Conservation (phyloP, 768 basidiomycete genomes). For the Termitomyces sp. region DNA sequence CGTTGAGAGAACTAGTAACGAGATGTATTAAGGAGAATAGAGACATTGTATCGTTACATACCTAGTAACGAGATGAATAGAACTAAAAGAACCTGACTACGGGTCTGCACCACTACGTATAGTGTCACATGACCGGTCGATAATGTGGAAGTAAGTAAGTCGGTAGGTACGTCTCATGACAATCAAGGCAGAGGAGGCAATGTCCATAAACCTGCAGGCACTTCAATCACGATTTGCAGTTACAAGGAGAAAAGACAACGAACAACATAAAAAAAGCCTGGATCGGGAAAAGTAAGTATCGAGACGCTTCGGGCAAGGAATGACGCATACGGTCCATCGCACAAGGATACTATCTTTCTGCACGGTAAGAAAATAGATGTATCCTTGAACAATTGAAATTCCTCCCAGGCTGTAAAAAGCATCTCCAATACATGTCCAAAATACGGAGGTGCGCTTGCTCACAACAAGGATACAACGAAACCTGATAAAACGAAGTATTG, state of each 20-base stretch:
- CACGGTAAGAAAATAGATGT: constrained; percentile 29
- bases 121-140: too few species aligned
- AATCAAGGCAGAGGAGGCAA: constrained; percentile 32
- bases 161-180: too few species aligned
- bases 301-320: neutral
- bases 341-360: constrained; percentile 21
- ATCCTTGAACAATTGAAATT: constrained; percentile 35
- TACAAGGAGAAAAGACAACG: neutral
- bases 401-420: constrained; percentile 26
- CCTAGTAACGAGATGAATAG: too few species aligned
- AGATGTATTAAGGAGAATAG: too few species aligned
- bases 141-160: too few species aligned
- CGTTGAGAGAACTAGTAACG: too few species aligned
- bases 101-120: too few species aligned
- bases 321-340: constrained; percentile 22
- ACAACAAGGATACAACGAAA: constrained; percentile 24
- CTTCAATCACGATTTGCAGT: neutral
- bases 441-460: neutral
- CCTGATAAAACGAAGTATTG: constrained; percentile 11
- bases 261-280: constrained; percentile 25
- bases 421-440: neutral
- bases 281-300: neutral
- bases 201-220: constrained; percentile 24
- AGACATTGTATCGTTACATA: too few species aligned
- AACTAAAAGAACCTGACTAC: too few species aligned